phyloP scores from a whole-genome alignment of 202 grass and related monocot genomes.

The Elaeis oleifera region DNA sequence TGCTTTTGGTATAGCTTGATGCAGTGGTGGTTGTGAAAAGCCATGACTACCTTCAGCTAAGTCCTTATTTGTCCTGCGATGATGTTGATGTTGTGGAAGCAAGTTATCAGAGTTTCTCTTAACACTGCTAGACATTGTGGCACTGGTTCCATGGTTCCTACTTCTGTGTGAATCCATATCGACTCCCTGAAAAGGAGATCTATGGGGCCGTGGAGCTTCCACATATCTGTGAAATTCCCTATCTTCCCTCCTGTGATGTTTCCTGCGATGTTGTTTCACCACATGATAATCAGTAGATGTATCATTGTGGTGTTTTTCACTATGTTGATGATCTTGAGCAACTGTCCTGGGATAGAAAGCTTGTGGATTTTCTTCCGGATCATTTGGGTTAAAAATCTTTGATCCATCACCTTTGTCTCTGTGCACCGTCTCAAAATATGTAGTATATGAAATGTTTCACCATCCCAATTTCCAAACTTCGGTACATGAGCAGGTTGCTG shows the following conservation, averaged over 20 bases:
- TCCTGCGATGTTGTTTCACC: not conserved
- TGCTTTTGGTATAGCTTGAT: no score
- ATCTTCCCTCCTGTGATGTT: no score
- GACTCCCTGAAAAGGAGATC: not conserved
- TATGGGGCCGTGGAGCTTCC: no score
- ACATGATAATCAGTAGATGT: not conserved
- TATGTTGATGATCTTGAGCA: slow-evolving; percentile 2
- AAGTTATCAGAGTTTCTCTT: no score
- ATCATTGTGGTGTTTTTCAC: not conserved
- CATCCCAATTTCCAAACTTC: slow-evolving; percentile 75
- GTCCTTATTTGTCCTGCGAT: no score
- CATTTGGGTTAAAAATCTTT: slow-evolving; percentile 42
- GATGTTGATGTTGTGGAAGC: no score
- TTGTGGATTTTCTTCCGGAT: slow-evolving; percentile 13
- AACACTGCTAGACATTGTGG: no score
- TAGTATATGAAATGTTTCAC: slow-evolving; percentile 72
- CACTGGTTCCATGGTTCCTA: no score
- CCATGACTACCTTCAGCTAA: no score
- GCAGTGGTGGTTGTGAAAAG: no score
- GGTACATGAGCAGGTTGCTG: slow-evolving; percentile 40
- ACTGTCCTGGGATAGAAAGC: not conserved
- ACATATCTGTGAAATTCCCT: no score
- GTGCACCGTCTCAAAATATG: slow-evolving; percentile 72
- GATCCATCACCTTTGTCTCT: slow-evolving; percentile 42
- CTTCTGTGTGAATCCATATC: no score